Percentiles rank a stretch among this genome's conserved stretches.
phyloP scores from a whole-genome alignment of 2,329 filamentous ascomycete genomes.

The Aspergillus ibericus region DNA sequence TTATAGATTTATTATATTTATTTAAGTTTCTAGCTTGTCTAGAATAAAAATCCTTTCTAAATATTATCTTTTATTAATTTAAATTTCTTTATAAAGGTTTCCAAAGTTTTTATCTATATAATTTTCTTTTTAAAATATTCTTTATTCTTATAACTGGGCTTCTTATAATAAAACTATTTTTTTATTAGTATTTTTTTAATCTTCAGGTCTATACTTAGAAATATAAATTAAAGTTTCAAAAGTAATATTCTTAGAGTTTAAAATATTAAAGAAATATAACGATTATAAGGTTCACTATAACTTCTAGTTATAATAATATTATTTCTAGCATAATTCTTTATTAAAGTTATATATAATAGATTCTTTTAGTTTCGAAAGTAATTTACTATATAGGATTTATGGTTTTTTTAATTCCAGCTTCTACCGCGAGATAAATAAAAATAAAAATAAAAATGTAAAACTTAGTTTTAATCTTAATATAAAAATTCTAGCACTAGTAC shows the following conservation, averaged over 20 bases:
- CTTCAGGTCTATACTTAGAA: not conserved
- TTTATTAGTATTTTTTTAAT: not conserved
- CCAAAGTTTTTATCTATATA: not conserved
- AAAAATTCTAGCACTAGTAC: not conserved
- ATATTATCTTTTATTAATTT: not conserved
- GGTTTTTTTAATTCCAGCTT: not conserved
- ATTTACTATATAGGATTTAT: slow-evolving; percentile 1
- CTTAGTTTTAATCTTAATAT: not conserved
- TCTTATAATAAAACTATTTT: not conserved
- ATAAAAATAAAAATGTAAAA: not conserved
- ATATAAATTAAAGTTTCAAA: not conserved
- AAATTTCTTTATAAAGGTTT: not conserved
- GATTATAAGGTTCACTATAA: not conserved
- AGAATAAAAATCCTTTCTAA: not conserved
- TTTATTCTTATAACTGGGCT: not conserved
- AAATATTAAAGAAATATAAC: not conserved
- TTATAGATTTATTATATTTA: not conserved
- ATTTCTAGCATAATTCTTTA: not conserved
- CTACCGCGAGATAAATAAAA: not conserved
- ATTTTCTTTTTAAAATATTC: not conserved
- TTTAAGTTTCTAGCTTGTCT: not conserved
- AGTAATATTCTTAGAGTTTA: not conserved
- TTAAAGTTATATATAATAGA: not conserved
- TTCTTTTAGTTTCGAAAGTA: not conserved
- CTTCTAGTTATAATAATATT: not conserved